A percentile compares a stretch with the other conserved stretches of the same genome.
These are phyloP conservation scores for Lachnellula suecica DNA, from an alignment of 2,329 filamentous ascomycete genomes.

Conservation along the genomic window DNA sequence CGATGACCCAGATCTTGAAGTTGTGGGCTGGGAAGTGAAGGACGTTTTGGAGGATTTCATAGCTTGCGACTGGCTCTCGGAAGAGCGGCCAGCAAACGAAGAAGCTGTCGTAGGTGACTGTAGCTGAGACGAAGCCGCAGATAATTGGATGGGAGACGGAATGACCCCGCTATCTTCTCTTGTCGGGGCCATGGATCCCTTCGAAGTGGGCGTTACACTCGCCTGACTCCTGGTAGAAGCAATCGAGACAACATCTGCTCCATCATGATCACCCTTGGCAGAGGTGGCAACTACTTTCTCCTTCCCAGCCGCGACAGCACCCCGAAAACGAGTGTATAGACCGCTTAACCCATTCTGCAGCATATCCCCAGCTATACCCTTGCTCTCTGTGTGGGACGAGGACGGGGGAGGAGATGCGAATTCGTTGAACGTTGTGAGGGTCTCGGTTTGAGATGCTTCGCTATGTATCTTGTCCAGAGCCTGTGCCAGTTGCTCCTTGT, in stretches of 20 bases:
- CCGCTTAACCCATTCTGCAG: constrained; percentile 87
- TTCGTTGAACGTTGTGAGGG: constrained; percentile 91
- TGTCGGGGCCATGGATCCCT: constrained; percentile 40
- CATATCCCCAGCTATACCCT: constrained; percentile 68
- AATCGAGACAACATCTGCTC: constrained; percentile 42
- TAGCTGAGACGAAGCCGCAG: constrained; percentile 29
- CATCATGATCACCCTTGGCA: constrained; percentile 40
- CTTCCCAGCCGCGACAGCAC: constrained; percentile 72
- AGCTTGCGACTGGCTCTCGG: constrained; percentile 31
- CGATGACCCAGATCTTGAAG: constrained; percentile 28
- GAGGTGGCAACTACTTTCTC: constrained; percentile 42
- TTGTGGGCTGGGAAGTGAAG: constrained; percentile 24
- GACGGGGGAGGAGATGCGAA: constrained; percentile 70
- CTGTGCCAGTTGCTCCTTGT: constrained; percentile 74
- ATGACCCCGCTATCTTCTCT: constrained; percentile 39
- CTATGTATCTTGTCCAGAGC: constrained; percentile 86
- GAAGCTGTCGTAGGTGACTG: constrained; percentile 31
- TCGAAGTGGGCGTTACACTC: constrained; percentile 41
- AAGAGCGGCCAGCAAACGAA: constrained; percentile 26
- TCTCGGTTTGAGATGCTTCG: constrained; percentile 80
- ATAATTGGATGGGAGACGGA: constrained; percentile 32
- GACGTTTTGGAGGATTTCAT: constrained; percentile 32
- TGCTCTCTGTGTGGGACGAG: constrained; percentile 61
- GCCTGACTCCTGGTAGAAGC: constrained; percentile 43
- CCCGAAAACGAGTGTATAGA: constrained; percentile 81